These are phyloP conservation scores for Prunus mume DNA, from an alignment of 306 rosid species.

Conservation along the genomic window DNA sequence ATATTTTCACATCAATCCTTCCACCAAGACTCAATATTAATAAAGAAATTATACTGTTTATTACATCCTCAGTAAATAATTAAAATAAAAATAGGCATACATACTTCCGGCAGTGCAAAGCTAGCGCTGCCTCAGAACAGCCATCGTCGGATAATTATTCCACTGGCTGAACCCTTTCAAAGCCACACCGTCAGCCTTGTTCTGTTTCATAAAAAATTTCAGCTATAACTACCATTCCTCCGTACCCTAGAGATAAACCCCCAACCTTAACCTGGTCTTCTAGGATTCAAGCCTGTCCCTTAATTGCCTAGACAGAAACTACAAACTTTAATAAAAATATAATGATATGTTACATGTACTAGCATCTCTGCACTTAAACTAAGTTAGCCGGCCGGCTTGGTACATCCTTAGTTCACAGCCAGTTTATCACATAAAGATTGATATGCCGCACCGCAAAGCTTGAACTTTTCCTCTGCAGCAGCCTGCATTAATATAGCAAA, in stretches of 20 bases:
- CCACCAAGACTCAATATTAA: background rate
- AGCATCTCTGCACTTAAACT: slow-evolving; percentile 10
- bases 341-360: slow-evolving; percentile 24
- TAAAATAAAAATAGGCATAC: background rate
- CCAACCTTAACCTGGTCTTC: background rate
- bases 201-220: background rate
- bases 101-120: slow-evolving; percentile 4
- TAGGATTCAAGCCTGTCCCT: background rate
- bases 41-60: background rate
- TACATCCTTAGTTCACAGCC: slow-evolving; percentile 33
- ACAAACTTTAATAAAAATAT: background rate
- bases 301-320: background rate
- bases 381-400: slow-evolving; percentile 4
- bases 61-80: background rate
- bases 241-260: background rate
- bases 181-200: slow-evolving; percentile 7
- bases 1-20: background rate
- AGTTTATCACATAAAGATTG: slow-evolving; percentile 68
- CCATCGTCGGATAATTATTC: slow-evolving; percentile 5
- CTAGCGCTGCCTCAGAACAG: background rate
- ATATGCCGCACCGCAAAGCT: slow-evolving; percentile 77
- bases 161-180: background rate
- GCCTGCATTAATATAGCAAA: slow-evolving; percentile 31
- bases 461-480: slow-evolving; percentile 84
- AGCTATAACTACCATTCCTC: background rate